These are phyloP conservation scores for Petunia secreta DNA, from an alignment of 257 asterid genomes.

Conservation along the genomic window DNA sequence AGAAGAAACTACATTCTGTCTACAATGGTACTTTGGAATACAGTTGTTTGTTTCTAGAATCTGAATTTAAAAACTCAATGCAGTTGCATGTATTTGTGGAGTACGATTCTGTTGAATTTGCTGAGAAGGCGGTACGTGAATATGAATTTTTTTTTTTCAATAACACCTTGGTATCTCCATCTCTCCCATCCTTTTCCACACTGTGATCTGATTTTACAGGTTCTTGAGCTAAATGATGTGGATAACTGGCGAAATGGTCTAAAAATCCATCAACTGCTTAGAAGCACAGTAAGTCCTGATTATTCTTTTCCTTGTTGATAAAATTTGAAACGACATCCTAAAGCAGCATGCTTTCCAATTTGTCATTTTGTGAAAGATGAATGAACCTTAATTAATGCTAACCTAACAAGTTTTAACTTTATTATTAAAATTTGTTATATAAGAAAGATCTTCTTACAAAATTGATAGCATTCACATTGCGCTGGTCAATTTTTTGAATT, in stretches of 20 bases:
- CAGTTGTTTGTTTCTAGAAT: slow-evolving; percentile 11
- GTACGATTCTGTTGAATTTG: slow-evolving; percentile 74
- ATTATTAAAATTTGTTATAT: not conserved
- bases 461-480: not conserved
- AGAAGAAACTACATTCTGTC: slow-evolving; percentile 8
- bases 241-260: slow-evolving; percentile 89
- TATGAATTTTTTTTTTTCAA: not conserved
- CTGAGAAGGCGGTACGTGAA: slow-evolving; percentile 82
- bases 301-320: slow-evolving; percentile 1
- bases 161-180: not conserved
- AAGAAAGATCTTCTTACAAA: not conserved
- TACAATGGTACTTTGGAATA: slow-evolving; percentile 15
- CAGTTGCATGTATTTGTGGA: slow-evolving; percentile 93
- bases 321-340: slow-evolving; percentile 22
- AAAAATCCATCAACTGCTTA: slow-evolving; percentile 72
- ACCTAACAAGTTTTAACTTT: not conserved
- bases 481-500: not conserved
- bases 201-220: slow-evolving; percentile 44
- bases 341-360: not conserved
- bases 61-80: slow-evolving; percentile 37
- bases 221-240: slow-evolving; percentile 69
- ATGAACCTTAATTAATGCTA: not conserved
- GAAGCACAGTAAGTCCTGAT: slow-evolving; percentile 52
- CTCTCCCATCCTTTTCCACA: slow-evolving; percentile 24
- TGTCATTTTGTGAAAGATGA: not conserved